Conservation (phyloP, 768 basidiomycete species). For the Hygrophorus russula region DNA sequence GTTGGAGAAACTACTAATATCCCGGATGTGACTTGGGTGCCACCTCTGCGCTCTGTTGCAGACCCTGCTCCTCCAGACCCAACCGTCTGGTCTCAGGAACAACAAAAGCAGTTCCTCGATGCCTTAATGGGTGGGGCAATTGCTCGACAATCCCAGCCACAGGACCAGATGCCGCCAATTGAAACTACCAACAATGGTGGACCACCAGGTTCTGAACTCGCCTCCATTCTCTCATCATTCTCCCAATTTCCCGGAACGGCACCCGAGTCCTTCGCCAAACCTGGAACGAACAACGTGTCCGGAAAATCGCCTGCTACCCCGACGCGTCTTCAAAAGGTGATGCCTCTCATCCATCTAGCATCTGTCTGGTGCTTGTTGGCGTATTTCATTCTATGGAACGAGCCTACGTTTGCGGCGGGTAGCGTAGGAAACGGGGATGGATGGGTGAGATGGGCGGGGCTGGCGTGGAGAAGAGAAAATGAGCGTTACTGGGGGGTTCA, state of each 20-base stretch:
- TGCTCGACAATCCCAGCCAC: not conserved
- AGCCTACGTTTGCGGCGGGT: constrained; percentile 45
- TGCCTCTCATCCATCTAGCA: constrained; percentile 57
- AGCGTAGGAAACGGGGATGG: constrained; percentile 17
- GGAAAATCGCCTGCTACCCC: constrained; percentile 24
- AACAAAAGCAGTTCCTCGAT: constrained; percentile 57
- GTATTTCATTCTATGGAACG: constrained; percentile 57
- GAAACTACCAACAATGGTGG: constrained; percentile 18
- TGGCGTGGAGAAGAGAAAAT: constrained; percentile 27
- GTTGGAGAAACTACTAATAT: constrained; percentile 36
- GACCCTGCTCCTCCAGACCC: constrained; percentile 31
- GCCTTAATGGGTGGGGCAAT: constrained; percentile 38
- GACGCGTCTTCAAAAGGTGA: constrained; percentile 43
- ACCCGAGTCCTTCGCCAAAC: constrained; percentile 10
- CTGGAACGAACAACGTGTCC: constrained; percentile 11
- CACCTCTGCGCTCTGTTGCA: constrained; percentile 11
- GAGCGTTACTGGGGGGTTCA: constrained; percentile 36
- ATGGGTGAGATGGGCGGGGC: constrained; percentile 57
- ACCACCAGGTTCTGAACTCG: constrained; percentile 25
- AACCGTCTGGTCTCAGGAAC: constrained; percentile 55
- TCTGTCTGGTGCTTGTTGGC: constrained; percentile 54
- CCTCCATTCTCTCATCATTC: constrained; percentile 9
- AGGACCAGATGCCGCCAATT: constrained; percentile 5
- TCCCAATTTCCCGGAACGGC: not conserved
- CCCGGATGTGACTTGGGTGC: constrained; percentile 16